These are phyloP conservation scores for Diaporthe sp. DNA, from an alignment of 2,329 filamentous ascomycete genomes.

Conservation along the genomic window DNA sequence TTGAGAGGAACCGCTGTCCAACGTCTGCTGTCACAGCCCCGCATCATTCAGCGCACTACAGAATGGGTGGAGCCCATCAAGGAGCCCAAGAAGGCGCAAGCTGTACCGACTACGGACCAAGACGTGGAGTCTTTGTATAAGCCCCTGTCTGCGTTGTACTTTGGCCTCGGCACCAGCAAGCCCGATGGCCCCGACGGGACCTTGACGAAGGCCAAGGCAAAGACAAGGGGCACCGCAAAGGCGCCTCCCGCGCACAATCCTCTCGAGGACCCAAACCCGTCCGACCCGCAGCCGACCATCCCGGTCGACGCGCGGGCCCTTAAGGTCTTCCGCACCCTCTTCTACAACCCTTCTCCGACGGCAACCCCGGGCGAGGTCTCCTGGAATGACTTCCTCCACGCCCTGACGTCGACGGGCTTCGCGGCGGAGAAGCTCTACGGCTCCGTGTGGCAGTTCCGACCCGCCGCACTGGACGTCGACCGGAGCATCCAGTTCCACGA, in stretches of 20 bases:
- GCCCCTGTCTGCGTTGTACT: slow-evolving; percentile 42
- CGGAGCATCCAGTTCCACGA: slow-evolving; percentile 70
- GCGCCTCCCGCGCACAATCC: neutral
- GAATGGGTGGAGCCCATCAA: slow-evolving; percentile 55
- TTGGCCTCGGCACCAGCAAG: slow-evolving; percentile 17
- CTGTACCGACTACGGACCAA: neutral
- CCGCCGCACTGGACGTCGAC: slow-evolving; percentile 51
- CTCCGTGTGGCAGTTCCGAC: slow-evolving; percentile 69
- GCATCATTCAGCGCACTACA: slow-evolving; percentile 57
- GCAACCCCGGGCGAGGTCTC: slow-evolving; percentile 58
- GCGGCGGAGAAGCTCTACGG: slow-evolving; percentile 66
- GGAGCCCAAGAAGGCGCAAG: too few species aligned
- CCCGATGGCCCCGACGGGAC: neutral
- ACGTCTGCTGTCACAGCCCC: slow-evolving; percentile 45
- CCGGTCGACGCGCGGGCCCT: slow-evolving; percentile 44
- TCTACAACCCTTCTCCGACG: slow-evolving; percentile 47
- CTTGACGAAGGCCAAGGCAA: slow-evolving; percentile 34
- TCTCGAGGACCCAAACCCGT: neutral
- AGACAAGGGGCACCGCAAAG: slow-evolving; percentile 37
- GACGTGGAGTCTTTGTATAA: slow-evolving; percentile 9
- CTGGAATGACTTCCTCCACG: slow-evolving; percentile 65
- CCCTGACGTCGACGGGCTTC: slow-evolving; percentile 62
- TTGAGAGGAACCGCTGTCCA: slow-evolving; percentile 38
- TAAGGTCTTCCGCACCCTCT: slow-evolving; percentile 52
- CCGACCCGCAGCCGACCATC: slow-evolving; percentile 33